Evolutionary conservation across 2,329 filamentous ascomycete genomes (phyloP), one percentile per base, ranked within the genome.

Genomic region (Clonostachys rosea): DNA sequence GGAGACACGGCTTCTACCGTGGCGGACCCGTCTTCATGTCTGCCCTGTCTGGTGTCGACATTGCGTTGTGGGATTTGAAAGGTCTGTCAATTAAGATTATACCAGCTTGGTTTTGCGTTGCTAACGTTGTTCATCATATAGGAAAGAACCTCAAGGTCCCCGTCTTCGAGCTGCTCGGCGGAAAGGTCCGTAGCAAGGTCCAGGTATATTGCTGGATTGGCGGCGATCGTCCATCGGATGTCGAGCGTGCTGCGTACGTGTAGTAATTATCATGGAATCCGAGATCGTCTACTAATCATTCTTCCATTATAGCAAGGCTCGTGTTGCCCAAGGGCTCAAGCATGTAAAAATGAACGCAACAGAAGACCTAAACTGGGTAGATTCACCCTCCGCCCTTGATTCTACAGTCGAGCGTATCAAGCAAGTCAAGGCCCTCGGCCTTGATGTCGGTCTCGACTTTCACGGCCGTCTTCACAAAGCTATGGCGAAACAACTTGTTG

Each of bases 1-100:
- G 82, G 76, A 75, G 86, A 46, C 66, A 76, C 17, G 79, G 80
- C 5, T 91, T 89, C 67, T 90, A 90, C 64, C 75, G 86, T 30
- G 86, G 86, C 11, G 86, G 86, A 0, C 83, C 86, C 0, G 85
- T 90, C 35, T 83, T 90, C 57, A 89, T 89, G 85, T 86, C 81
- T 54, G 86, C 86, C 1, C 65, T 90, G 33, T 79, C 84, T 1
- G 86, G 86, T 5, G 79, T 90, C 49, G 86, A 90, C 59, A 89
- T 89, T 59, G 85, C 86, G 0, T 67, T 89, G 5, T 89, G 85
- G 85, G 85, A 89, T 63, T 68, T 89, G 36, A 89, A 89, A 68
- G 67, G 67, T 65, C 46, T 16, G 45, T 40, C 51, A 8, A 1
- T 16, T 30, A 9, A 30, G 13, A 6, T 5, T 16, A 18, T 11